Percentiles rank a stretch among this genome's conserved stretches.
Evolutionary conservation across 2,329 filamentous ascomycete genomes (phyloP).

Genomic region (Hysterium pulicare): DNA sequence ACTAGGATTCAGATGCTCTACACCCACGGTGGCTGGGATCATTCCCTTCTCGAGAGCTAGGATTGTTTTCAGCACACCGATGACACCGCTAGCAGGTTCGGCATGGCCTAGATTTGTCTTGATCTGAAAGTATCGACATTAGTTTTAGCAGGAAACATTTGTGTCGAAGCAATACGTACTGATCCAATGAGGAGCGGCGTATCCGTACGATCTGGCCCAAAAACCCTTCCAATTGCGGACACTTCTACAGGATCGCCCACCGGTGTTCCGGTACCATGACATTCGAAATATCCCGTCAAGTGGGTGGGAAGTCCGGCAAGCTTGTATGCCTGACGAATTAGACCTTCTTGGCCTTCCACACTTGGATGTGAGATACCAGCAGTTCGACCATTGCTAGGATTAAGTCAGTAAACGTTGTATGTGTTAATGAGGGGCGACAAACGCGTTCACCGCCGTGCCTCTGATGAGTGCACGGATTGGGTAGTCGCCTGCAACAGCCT

Average conservation of each 20-base stretch:
- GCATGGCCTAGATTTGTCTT: slow-evolving; percentile 39
- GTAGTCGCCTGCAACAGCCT: slow-evolving; percentile 8
- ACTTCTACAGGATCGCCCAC: slow-evolving; percentile 28
- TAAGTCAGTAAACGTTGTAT: background rate
- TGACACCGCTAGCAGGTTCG: slow-evolving; percentile 31
- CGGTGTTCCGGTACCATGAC: slow-evolving; percentile 27
- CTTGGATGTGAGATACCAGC: slow-evolving; percentile 19
- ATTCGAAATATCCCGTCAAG: slow-evolving; percentile 17
- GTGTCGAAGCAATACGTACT: background rate
- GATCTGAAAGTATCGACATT: slow-evolving; percentile 1
- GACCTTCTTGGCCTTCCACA: slow-evolving; percentile 10
- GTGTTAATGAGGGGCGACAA: background rate
- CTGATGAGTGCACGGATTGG: slow-evolving; percentile 17
- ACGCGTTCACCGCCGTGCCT: slow-evolving; percentile 14
- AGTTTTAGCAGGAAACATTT: background rate
- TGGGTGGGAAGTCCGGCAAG: background rate
- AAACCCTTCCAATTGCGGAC: slow-evolving; percentile 12
- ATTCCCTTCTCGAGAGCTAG: slow-evolving; percentile 32
- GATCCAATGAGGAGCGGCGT: background rate
- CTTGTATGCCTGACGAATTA: slow-evolving; percentile 19
- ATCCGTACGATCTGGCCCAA: slow-evolving; percentile 15
- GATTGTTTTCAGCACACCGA: slow-evolving; percentile 29
- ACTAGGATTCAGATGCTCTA: background rate
- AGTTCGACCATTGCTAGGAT: slow-evolving; percentile 10
- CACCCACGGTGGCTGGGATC: slow-evolving; percentile 13